Evolutionary conservation across 306 rosid genomes (phyloP).

Genomic region (Malus sieversii): DNA sequence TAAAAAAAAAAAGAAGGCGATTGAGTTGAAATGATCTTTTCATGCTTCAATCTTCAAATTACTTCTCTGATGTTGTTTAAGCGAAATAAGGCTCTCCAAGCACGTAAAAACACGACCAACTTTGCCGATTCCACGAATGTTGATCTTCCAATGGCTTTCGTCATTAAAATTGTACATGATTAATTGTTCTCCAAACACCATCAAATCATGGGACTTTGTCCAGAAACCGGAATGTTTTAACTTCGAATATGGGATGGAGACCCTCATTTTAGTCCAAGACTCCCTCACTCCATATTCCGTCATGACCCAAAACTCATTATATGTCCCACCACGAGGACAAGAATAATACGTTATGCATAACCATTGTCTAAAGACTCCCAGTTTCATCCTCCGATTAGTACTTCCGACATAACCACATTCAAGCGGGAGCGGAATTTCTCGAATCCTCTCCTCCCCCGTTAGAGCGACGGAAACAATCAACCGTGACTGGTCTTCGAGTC

Average conservation of each 20-base stretch:
- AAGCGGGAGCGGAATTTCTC: background rate
- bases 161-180: background rate
- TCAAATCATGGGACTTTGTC: background rate
- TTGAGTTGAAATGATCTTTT: too few relatives aligned
- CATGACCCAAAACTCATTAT: background rate
- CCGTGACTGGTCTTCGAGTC: too few relatives aligned
- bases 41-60: background rate
- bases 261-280: background rate
- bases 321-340: background rate
- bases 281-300: background rate
- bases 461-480: background rate
- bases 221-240: background rate
- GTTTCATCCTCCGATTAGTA: background rate
- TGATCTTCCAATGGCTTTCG: background rate
- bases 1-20: too few relatives aligned
- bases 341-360: background rate
- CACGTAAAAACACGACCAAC: background rate
- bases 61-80: background rate
- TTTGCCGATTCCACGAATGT: background rate
- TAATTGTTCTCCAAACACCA: background rate
- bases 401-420: background rate
- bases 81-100: background rate
- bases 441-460: background rate
- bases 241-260: background rate
- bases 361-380: background rate